Base-by-base conservation (phyloP, 2,329 filamentous ascomycete genomes). In the Juglanconis juglandina region DNA sequence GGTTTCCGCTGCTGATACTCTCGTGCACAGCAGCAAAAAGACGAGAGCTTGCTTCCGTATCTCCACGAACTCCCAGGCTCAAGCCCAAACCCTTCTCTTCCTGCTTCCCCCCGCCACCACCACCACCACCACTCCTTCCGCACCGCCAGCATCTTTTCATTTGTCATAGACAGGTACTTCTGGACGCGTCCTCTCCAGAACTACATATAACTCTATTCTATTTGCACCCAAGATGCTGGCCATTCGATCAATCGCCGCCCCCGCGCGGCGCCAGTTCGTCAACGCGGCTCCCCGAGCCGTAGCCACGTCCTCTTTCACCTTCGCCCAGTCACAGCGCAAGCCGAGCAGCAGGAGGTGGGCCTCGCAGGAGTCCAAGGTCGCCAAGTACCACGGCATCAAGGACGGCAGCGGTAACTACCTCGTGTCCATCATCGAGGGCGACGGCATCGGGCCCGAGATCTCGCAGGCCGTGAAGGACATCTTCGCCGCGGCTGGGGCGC, bases 401-500 rank as follows among this genome's bases (percentile, higher is more conserved):
- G 91, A 90, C 74, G 81, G 88, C 74, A 89, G 96, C 92, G 95
- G 95, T 73, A 95, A 95, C 79, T 99, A 89, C 85, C 90, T 91
- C 61, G 95, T 99, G 72, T 94, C 91, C 70, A 83, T 99, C 79
- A 99, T 99, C 68, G 96, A 99, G 85, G 95, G 96, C 79, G 96
- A 99, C 74, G 95, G 95, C 76, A 99, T 99, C 76, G 95, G 95
- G 64, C 95, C 95, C 66, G 94, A 99, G 81, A 99, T 99, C 75
- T 88, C 95, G 67, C 88, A 96, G 79, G 96, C 95, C 54, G 93
- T 99, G 73, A 99, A 98, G 87, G 91, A 97, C 77, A 99, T 99
- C 79, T 99, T 97, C 81, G 84, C 87, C 71, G 95, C 95, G 70
- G 95, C 95, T 71, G 91, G 96, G 77, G 86, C 90, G 63, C 95